These are phyloP conservation scores for Helenozyma rhizophorensis DNA, from an alignment of 805 yeast species.

Conservation along the genomic window DNA sequence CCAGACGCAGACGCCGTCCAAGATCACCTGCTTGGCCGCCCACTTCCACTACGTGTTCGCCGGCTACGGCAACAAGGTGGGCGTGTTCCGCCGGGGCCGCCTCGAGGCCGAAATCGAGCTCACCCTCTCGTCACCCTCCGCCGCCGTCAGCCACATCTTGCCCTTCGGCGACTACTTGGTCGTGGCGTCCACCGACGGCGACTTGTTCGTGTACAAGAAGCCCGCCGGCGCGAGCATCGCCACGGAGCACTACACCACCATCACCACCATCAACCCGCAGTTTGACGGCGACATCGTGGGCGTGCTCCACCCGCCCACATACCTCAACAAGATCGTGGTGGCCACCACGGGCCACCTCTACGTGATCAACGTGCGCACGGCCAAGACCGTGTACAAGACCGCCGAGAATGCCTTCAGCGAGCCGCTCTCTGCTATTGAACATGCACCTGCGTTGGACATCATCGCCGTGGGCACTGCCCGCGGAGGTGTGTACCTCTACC, in stretches of 20 bases:
- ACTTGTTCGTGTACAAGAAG: constrained; percentile 53
- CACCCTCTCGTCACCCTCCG: constrained; percentile 15
- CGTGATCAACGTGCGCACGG: constrained; percentile 73
- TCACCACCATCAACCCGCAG: constrained; percentile 47
- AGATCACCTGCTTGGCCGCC: constrained; percentile 68
- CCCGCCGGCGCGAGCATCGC: constrained; percentile 41
- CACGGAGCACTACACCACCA: constrained; percentile 63
- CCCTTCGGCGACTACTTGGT: constrained; percentile 79
- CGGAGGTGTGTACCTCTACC: constrained; percentile 64
- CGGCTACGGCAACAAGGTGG: constrained; percentile 65
- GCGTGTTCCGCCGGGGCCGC: constrained; percentile 79
- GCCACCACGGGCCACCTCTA: constrained; percentile 65
- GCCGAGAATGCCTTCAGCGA: constrained; percentile 46
- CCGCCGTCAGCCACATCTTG: constrained; percentile 44
- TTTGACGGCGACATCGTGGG: constrained; percentile 70
- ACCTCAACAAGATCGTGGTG: constrained; percentile 80
- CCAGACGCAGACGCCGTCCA: constrained; percentile 64
- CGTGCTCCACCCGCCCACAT: constrained; percentile 81
- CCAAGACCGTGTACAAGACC: constrained; percentile 60
- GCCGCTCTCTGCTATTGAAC: constrained; percentile 60
- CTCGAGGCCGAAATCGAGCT: constrained; percentile 35
- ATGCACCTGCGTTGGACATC: constrained; percentile 84
- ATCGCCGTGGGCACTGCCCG: constrained; percentile 70
- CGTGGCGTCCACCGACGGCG: constrained; percentile 41
- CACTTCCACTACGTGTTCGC: constrained; percentile 84